Conservation (phyloP, 2,329 filamentous ascomycete genomes). For the Zymoseptoria tritici region DNA sequence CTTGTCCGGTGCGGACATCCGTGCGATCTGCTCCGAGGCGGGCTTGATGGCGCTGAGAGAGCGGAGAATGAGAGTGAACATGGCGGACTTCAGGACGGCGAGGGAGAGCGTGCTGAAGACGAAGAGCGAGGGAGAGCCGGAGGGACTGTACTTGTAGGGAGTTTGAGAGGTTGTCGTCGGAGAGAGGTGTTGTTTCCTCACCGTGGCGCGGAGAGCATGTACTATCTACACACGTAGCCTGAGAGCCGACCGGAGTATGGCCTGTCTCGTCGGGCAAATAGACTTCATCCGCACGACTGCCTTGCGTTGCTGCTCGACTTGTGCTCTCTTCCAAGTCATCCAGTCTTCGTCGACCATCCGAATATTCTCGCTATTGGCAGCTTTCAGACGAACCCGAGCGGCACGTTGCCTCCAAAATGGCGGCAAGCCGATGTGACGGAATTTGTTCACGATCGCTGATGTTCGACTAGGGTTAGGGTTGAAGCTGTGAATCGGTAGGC, state of each 20-base stretch:
- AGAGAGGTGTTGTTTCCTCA: not conserved
- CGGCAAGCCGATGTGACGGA: too few relatives aligned
- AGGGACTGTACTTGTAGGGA: constrained; percentile 90
- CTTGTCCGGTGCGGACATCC: constrained; percentile 93
- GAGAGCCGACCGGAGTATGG: not conserved
- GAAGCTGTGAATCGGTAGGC: too few relatives aligned
- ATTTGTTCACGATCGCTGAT: too few relatives aligned
- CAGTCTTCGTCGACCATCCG: too few relatives aligned
- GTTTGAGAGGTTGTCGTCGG: not conserved
- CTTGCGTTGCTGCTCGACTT: not conserved
- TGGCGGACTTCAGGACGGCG: constrained; percentile 92
- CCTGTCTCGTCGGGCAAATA: not conserved
- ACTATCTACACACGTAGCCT: not conserved
- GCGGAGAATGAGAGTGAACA: constrained; percentile 94
- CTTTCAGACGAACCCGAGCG: too few relatives aligned
- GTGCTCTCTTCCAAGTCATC: not conserved
- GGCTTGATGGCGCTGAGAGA: constrained; percentile 90
- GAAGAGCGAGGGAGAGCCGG: constrained; percentile 96
- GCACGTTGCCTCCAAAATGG: too few relatives aligned
- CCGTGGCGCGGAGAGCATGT: not conserved
- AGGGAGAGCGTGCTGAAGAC: constrained; percentile 94
- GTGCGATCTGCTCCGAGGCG: constrained; percentile 96
- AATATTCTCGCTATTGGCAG: too few relatives aligned
- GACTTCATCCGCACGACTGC: not conserved
- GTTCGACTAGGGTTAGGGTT: too few relatives aligned